A percentile compares a stretch with the other conserved stretches of the same genome.
phyloP scores from a whole-genome alignment of 306 rosid species.

The Echinosophora koreensis region DNA sequence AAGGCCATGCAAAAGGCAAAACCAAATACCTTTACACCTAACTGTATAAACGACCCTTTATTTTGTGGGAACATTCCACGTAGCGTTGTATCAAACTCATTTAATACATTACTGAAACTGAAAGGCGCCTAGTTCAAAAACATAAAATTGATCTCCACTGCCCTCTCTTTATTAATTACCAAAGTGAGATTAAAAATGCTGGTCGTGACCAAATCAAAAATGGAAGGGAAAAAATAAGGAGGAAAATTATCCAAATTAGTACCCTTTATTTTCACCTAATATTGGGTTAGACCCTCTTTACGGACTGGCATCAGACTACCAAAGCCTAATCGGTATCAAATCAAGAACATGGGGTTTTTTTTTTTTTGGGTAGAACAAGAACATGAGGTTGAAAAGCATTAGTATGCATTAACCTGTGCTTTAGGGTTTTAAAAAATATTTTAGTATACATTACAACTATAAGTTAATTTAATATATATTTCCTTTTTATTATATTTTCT shows the following conservation, averaged over 20 bases:
- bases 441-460: no score
- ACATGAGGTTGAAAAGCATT: no score
- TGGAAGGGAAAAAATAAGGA: not conserved
- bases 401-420: no score
- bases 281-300: not conserved
- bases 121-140: not conserved
- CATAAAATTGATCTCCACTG: not conserved
- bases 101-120: not conserved
- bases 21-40: constrained; percentile 18
- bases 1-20: constrained; percentile 44
- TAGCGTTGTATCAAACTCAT: not conserved
- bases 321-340: no score
- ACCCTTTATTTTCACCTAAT: not conserved
- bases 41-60: not conserved
- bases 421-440: no score
- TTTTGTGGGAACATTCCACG: not conserved
- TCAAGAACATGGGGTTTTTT: no score
- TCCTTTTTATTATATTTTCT: no score
- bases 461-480: no score
- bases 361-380: no score
- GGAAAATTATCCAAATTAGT: not conserved
- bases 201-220: not conserved
- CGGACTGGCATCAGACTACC: no score
- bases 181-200: not conserved
- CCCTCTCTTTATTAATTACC: not conserved